Evolutionary conservation across 2,329 filamentous ascomycete genomes (phyloP).

Genomic region (Corniculantispora saksenae): DNA sequence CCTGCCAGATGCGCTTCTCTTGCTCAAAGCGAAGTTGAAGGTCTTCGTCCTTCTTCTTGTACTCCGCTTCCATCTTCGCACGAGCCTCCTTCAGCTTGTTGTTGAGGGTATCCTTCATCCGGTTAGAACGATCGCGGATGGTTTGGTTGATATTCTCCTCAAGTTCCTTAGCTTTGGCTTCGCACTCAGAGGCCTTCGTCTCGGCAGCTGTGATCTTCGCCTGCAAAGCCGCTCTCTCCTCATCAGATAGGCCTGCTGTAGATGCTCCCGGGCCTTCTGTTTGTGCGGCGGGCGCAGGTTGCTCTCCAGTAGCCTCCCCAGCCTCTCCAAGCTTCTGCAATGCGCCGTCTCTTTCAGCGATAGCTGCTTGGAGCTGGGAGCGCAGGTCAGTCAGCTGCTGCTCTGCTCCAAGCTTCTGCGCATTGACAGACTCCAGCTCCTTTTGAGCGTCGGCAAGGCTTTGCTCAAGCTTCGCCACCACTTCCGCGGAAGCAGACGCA

Average conservation of each 20-base stretch:
- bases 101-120: constrained; percentile 68
- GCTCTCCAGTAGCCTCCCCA: constrained; percentile 26
- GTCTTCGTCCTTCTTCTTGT: constrained; percentile 55
- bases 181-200: constrained; percentile 62
- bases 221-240: constrained; percentile 62
- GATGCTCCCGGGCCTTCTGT: constrained; percentile 25
- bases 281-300: constrained; percentile 20
- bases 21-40: constrained; percentile 61
- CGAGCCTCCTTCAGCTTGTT: constrained; percentile 70
- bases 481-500: constrained; percentile 47
- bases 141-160: constrained; percentile 63
- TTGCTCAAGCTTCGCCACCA: constrained; percentile 49
- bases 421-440: constrained; percentile 65
- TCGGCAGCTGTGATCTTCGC: constrained; percentile 62
- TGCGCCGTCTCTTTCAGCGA: constrained; percentile 65
- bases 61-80: constrained; percentile 51
- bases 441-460: constrained; percentile 52
- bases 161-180: constrained; percentile 63
- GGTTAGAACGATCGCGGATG: constrained; percentile 66
- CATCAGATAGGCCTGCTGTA: constrained; percentile 48
- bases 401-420: constrained; percentile 70
- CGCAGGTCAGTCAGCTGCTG: constrained; percentile 58
- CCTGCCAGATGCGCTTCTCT: constrained; percentile 62
- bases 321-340: constrained; percentile 43
- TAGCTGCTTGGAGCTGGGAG: constrained; percentile 61